Evolutionary conservation across 345 rosid species (phyloP), one percentile per base, ranked within the genome.

Genomic region (Geranium brycei): DNA sequence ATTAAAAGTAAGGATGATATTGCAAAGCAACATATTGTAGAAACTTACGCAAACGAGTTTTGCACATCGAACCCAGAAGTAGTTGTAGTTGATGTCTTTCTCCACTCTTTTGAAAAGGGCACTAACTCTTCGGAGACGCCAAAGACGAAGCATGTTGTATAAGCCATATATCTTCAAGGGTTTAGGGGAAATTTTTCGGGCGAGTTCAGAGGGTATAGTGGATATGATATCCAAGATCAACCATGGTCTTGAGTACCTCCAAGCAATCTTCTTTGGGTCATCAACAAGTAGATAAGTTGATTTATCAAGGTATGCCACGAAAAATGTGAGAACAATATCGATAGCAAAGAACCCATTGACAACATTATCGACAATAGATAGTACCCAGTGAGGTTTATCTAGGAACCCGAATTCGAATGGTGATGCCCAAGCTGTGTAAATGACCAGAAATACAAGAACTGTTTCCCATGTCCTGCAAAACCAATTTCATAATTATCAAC

Each of bases 71-170:
- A 90, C 91, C 91, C 86, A 83, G 60, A 93, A 93, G 74, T 90
- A 90, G 88, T 84, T 90, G 57, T 76, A 93, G 79, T 79, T 88
- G 78, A 82, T 87, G 69, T 90, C 97, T 68, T 93, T 93, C 87
- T 90, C 97, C 76, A 93, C 61, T 74, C 96, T 93, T 84, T 95
- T 80, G 74, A 93, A 90, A 19, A 93, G 38, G 61, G 92, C 85
- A 73, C 99, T 75, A 59, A 93, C 96, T 88, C 97, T 86, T 1
- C 99, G 80, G 19, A 93, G 87, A 75, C 97, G 99, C 99, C 99
- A 90, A 1, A 90, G 96, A 65, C 99, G 91, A 76, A 93, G 91
- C 99, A 90, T 90, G 78, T 88, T 88, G 73, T 86, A 86, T 2
- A 83, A 69, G 62, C 92, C 96, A 80, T 90, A 93, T 4, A 78